These are phyloP conservation scores for Ceratocystiopsis brevicomis DNA, from an alignment of 2,329 filamentous ascomycete genomes.

Conservation along the genomic window DNA sequence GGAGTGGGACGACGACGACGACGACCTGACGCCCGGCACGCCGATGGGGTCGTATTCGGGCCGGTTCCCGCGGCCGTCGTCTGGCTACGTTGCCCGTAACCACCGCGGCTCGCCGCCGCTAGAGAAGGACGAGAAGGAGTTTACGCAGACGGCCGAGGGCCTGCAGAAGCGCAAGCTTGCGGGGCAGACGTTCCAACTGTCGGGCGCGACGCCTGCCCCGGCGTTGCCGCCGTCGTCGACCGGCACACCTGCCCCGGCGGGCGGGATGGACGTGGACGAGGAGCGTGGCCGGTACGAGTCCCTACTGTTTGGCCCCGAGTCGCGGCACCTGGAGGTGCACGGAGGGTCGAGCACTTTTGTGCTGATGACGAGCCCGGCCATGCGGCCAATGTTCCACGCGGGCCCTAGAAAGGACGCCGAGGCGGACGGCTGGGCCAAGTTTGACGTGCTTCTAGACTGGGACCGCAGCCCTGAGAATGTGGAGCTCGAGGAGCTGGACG, in stretches of 20 bases:
- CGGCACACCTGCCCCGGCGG: constrained; percentile 4
- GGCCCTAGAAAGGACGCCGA: constrained; percentile 23
- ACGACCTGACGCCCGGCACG: constrained; percentile 40
- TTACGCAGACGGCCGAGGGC: constrained; percentile 82
- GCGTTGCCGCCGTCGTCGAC: constrained; percentile 12
- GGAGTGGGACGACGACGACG: constrained; percentile 60
- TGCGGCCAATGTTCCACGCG: constrained; percentile 28
- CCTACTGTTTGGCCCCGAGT: constrained; percentile 32
- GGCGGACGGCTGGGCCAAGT: constrained; percentile 24
- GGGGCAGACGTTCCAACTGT: constrained; percentile 20
- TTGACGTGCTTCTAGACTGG: constrained; percentile 31
- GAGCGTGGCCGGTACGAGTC: constrained; percentile 26
- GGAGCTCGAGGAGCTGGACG: constrained; percentile 82
- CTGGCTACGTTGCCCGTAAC: constrained; percentile 17
- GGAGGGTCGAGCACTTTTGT: constrained; percentile 12
- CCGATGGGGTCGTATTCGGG: constrained; percentile 46
- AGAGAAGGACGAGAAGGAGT: constrained; percentile 89
- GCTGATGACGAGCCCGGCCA: constrained; percentile 36
- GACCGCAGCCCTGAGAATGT: constrained; percentile 70
- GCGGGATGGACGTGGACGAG: constrained; percentile 22
- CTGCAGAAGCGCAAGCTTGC: constrained; percentile 49
- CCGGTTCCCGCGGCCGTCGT: constrained; percentile 16
- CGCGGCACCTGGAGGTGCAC: constrained; percentile 7
- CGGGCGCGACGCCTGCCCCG: constrained; percentile 8
- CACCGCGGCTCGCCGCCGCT: constrained; percentile 70